Evolutionary conservation across 176 grass and related monocot species (phyloP).

Genomic region (Oryza glumipatula): DNA sequence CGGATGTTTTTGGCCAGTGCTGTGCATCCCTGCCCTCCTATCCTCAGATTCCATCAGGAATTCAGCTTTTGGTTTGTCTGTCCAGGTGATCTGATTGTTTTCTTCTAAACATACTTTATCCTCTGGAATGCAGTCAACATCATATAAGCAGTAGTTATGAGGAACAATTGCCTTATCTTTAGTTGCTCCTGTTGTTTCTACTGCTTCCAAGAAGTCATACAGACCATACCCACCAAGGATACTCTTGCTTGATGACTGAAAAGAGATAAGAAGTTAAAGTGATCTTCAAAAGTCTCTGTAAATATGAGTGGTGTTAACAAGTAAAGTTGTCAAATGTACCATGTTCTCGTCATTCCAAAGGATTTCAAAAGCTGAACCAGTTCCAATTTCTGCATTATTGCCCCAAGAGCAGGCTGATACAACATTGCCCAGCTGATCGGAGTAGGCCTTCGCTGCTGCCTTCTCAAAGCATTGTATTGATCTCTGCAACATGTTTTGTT

Average conservation of each 20-base stretch:
- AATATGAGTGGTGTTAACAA: background rate
- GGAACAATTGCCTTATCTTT: constrained; percentile 31
- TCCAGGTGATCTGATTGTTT: constrained; percentile 43
- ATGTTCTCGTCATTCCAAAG: constrained; percentile 52
- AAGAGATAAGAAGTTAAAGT: constrained; percentile 11
- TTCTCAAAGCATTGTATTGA: constrained; percentile 60
- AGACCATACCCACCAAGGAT: constrained; percentile 47
- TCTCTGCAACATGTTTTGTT: constrained; percentile 46
- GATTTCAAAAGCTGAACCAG: constrained; percentile 67
- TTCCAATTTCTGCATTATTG: constrained; percentile 48
- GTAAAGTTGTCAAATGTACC: constrained; percentile 26
- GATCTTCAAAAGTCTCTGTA: constrained; percentile 9
- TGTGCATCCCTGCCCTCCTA: constrained; percentile 17
- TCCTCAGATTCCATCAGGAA: constrained; percentile 9
- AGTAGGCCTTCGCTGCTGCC: constrained; percentile 57
- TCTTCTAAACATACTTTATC: constrained; percentile 33
- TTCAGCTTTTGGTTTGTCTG: constrained; percentile 30
- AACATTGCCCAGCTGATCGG: constrained; percentile 57
- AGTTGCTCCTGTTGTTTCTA: constrained; percentile 38
- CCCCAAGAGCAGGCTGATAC: constrained; percentile 77
- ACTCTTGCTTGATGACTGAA: constrained; percentile 38
- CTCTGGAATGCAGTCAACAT: constrained; percentile 57
- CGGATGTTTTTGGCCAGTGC: background rate
- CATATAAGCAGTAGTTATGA: constrained; percentile 41
- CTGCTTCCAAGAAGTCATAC: constrained; percentile 54